Percentiles rank a stretch among this genome's conserved stretches.
Conservation (phyloP, 495 filamentous ascomycete genomes). For the Cercophora samala region DNA sequence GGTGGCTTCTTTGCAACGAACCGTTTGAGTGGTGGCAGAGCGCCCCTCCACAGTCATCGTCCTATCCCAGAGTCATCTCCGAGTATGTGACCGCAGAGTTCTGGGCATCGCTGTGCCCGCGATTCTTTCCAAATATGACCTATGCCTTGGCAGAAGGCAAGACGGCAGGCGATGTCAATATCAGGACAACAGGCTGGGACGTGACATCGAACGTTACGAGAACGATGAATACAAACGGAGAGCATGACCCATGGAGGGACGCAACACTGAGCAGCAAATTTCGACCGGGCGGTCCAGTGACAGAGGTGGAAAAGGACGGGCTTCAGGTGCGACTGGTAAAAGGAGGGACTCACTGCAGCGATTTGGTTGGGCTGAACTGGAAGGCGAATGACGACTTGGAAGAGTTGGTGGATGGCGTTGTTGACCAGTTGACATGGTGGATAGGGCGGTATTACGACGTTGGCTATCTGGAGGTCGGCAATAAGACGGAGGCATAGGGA, state of each 20-base stretch:
- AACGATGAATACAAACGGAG: constrained; percentile 59
- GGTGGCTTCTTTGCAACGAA: constrained; percentile 66
- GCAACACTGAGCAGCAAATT: constrained; percentile 37
- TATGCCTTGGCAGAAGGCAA: constrained; percentile 48
- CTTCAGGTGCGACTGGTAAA: constrained; percentile 35
- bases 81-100: constrained; percentile 54
- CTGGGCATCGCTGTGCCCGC: constrained; percentile 56
- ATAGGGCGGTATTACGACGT: constrained; percentile 41
- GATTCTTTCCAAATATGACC: constrained; percentile 53
- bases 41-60: constrained; percentile 54
- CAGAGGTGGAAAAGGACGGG: constrained; percentile 28
- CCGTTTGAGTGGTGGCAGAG: constrained; percentile 46
- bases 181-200: constrained; percentile 58
- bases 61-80: constrained; percentile 49
- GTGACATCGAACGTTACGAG: constrained; percentile 49
- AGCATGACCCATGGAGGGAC: constrained; percentile 45
- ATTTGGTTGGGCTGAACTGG: constrained; percentile 49
- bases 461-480: constrained; percentile 11
- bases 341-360: constrained; percentile 44
- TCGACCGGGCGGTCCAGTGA: constrained; percentile 42
- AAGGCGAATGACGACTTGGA: constrained; percentile 38
- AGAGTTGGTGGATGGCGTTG: constrained; percentile 33
- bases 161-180: constrained; percentile 55
- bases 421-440: constrained; percentile 39
- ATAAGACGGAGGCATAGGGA: not conserved